Evolutionary conservation across 345 rosid species (phyloP), one percentile per base, ranked within the genome.

Genomic region (Combretum micranthum): DNA sequence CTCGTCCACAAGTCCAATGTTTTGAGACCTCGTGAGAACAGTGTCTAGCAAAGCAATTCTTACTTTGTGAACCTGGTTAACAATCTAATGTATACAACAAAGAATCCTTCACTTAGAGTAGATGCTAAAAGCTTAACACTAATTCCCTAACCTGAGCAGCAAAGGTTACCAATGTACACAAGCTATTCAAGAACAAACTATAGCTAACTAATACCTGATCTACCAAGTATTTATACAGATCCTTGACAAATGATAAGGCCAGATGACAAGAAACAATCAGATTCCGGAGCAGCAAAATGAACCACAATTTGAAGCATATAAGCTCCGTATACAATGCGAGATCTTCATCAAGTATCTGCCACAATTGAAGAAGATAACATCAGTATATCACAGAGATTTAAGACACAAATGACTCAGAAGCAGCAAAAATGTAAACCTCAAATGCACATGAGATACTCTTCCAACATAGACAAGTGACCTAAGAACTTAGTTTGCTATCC

Each of bases 151-250:
- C 53, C 56, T 47, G 61, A 68, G 72, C 58, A 26, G 72, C 64
- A 44, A 22, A 20, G 61, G 80, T 73, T 73, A 81, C 79, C 75
- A 77, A 75, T 75, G 76, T 75, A 75, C 85, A 80, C 57, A 43
- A 32, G 68, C 69, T 62, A 18, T 59, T 51, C 37, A 45, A 64
- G 47, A 51, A 53, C 59, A 66, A 57, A 20, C 71, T 64, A 44
- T 44, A 50, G 44, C 82, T 75, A 66, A 69, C 55, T 67, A 72
- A 52, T 42, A 63, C 50, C 56, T 55, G 17, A 66, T 58, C 59
- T 75, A 71, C 59, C 62, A 53, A 53, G 14, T 61, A 72, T 74
- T 77, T 64, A 67, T 72, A 80, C 82, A 80, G 63, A 62, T 69
- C 59, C 61, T 16, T 50, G 64, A 68, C 62, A 42, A 55, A 13